Conservation (phyloP, 75 land plant genomes). For the Sequoiadendron giganteum region DNA sequence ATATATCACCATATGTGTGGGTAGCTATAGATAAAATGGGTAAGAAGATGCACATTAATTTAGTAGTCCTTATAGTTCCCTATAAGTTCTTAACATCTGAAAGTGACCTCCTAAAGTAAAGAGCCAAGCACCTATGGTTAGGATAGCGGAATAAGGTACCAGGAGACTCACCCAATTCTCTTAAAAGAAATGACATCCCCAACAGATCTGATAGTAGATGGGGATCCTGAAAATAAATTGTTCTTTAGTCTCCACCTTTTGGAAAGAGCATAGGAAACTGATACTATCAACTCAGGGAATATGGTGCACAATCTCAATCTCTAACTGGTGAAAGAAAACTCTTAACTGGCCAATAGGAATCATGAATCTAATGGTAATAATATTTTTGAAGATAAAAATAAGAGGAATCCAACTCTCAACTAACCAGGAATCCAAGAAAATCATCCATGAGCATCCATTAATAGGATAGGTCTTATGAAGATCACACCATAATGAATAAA, state of each 20-base stretch:
- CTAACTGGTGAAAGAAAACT: background rate
- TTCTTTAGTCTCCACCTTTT: background rate
- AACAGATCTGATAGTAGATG: background rate
- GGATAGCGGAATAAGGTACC: background rate
- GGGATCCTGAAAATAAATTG: background rate
- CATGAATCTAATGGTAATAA: background rate
- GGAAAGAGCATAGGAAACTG: background rate
- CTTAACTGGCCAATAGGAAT: background rate
- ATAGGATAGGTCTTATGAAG: background rate
- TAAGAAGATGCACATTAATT: too few species aligned
- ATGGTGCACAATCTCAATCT: background rate
- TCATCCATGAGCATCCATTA: background rate
- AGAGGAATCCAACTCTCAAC: background rate
- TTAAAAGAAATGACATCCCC: background rate
- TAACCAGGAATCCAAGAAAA: background rate
- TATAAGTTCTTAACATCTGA: too few species aligned
- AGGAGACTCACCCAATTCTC: background rate
- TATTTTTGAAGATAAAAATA: background rate
- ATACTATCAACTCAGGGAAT: background rate
- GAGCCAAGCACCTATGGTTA: too few species aligned
- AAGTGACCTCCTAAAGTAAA: too few species aligned
- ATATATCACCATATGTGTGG: too few species aligned
- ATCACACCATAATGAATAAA: background rate
- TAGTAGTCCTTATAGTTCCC: too few species aligned
- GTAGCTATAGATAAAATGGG: too few species aligned